These are phyloP conservation scores for Colletotrichum ledebouriae DNA, from an alignment of 2,329 filamentous ascomycete genomes.

Conservation along the genomic window DNA sequence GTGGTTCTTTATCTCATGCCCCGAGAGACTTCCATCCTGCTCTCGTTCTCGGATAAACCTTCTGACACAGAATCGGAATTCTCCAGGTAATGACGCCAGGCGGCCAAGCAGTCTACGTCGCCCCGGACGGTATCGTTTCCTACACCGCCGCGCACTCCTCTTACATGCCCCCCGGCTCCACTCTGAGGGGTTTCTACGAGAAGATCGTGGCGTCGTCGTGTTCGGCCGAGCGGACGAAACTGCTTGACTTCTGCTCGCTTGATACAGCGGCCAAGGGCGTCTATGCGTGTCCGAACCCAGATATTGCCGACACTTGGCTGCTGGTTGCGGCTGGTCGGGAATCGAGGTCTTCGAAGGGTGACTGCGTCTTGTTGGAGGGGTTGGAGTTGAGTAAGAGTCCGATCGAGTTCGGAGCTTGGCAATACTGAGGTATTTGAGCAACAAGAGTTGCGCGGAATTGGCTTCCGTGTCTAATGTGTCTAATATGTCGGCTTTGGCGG, in stretches of 20 bases:
- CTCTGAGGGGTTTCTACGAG: constrained; percentile 61
- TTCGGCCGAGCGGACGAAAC: background rate
- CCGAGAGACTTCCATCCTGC: too few relatives aligned
- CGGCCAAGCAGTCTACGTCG: constrained; percentile 73
- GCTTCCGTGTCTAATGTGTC: too few relatives aligned
- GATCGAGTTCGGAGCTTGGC: constrained; percentile 53
- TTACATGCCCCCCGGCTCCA: constrained; percentile 63
- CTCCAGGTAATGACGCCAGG: constrained; percentile 68
- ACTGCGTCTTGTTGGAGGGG: constrained; percentile 52
- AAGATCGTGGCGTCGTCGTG: constrained; percentile 46
- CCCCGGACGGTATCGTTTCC: constrained; percentile 64
- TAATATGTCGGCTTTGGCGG: too few relatives aligned
- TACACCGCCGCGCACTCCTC: constrained; percentile 70
- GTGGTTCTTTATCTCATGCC: too few relatives aligned
- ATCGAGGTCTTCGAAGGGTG: constrained; percentile 43
- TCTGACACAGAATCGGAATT: too few relatives aligned
- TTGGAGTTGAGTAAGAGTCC: constrained; percentile 48
- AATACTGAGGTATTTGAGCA: constrained; percentile 47
- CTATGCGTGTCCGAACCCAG: constrained; percentile 13
- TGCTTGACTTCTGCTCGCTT: constrained; percentile 10
- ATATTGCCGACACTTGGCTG: background rate
- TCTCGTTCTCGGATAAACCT: too few relatives aligned
- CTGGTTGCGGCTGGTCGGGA: background rate
- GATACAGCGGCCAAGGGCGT: constrained; percentile 43
- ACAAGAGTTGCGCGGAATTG: too few relatives aligned